phyloP scores from a whole-genome alignment of 108 stramenopile species.

The Skeletonema tropicum region DNA sequence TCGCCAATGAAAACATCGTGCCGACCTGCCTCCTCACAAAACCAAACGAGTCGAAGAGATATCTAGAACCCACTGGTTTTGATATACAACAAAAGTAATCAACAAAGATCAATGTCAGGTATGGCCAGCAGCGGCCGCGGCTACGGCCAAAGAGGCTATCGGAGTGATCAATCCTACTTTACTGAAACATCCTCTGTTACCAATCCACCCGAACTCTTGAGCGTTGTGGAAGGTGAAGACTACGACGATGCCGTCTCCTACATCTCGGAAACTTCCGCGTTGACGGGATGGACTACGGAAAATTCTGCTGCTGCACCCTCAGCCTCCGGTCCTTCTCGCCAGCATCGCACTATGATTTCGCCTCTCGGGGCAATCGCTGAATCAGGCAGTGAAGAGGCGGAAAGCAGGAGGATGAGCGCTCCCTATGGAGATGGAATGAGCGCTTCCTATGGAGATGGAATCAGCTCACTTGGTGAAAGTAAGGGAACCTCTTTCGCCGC shows the following conservation, averaged over 20 bases:
- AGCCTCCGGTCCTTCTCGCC: neutral
- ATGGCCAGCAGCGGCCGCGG: neutral
- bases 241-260: conserved; percentile 30
- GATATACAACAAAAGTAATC: too few relatives aligned
- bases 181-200: conserved; percentile 49
- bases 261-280: conserved; percentile 26
- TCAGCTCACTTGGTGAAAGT: conserved; percentile 12
- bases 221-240: conserved; percentile 23
- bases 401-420: conserved; percentile 4
- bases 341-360: neutral
- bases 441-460: conserved; percentile 1
- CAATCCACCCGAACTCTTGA: conserved; percentile 32
- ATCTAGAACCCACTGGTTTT: too few relatives aligned
- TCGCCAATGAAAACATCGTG: neutral
- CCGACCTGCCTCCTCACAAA: neutral
- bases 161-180: conserved; percentile 14
- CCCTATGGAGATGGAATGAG: neutral
- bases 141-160: neutral
- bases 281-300: conserved; percentile 28
- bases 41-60: neutral
- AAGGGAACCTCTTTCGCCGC: conserved; percentile 17
- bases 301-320: neutral
- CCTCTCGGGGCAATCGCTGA: neutral
- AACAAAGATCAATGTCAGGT: neutral
- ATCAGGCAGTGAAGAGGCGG: neutral